phyloP scores from a whole-genome alignment of 108 stramenopile genomes.

The Conticribra weissflogii region DNA sequence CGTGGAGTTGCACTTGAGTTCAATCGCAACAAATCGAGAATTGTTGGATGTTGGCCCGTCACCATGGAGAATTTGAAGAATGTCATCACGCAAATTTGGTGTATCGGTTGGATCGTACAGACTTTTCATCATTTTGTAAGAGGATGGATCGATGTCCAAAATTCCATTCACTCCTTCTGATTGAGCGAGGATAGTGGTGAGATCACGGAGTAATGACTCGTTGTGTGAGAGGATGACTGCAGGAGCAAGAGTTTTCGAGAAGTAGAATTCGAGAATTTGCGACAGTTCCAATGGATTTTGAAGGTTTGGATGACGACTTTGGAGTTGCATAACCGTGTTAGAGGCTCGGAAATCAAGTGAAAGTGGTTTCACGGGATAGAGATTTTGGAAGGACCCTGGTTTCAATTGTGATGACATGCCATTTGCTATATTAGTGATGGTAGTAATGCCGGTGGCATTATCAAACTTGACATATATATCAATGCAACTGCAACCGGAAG shows the following conservation, averaged over 20 bases:
- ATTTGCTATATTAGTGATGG: background rate
- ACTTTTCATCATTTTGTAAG: conserved; percentile 69
- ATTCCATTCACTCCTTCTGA: conserved; percentile 41
- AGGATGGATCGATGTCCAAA: conserved; percentile 28
- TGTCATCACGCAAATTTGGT: conserved; percentile 68
- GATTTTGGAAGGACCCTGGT: conserved; percentile 28
- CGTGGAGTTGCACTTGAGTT: conserved; percentile 39
- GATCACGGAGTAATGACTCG: conserved; percentile 10
- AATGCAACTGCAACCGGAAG: background rate
- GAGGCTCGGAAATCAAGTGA: conserved; percentile 30
- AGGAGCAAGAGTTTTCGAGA: conserved; percentile 56
- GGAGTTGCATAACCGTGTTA: conserved; percentile 14
- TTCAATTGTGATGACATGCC: conserved; percentile 20
- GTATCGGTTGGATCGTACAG: conserved; percentile 66
- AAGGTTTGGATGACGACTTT: conserved; percentile 2
- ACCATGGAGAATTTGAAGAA: conserved; percentile 44
- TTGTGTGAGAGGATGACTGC: conserved; percentile 57
- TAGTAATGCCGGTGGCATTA: conserved; percentile 11
- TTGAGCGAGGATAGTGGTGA: conserved; percentile 31
- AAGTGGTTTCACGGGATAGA: conserved; percentile 27
- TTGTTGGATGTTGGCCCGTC: conserved; percentile 15
- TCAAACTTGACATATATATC: conserved; percentile 19
- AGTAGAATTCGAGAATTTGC: conserved; percentile 63
- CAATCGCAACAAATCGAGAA: conserved; percentile 36
- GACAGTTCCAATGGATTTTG: conserved; percentile 31